Percentiles rank a stretch among this genome's conserved stretches.
phyloP scores from a whole-genome alignment of 352 stramenopile species.

The Globisporangium canariense region DNA sequence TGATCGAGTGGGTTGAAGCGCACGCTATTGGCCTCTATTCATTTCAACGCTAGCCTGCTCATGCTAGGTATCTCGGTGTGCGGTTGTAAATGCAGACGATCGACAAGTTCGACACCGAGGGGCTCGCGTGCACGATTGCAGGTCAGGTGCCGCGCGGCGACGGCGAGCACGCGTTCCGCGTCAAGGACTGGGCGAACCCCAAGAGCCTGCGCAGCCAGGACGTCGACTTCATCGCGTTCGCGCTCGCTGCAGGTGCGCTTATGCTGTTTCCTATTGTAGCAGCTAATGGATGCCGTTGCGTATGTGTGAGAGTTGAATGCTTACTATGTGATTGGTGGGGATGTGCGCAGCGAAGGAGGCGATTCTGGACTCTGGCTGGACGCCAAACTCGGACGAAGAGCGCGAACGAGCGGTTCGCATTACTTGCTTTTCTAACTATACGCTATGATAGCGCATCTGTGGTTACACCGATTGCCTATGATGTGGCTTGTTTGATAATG shows the following conservation, averaged over 20 bases:
- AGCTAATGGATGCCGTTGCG: too few species aligned
- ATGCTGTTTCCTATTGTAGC: background rate
- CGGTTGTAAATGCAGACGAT: slow-evolving; percentile 36
- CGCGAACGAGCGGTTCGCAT: slow-evolving; percentile 52
- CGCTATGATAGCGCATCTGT: too few species aligned
- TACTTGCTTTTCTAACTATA: background rate
- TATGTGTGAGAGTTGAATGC: background rate
- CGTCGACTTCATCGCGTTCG: slow-evolving; percentile 85
- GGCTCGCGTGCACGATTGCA: slow-evolving; percentile 67
- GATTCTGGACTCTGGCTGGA: slow-evolving; percentile 74
- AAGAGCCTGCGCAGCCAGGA: slow-evolving; percentile 71
- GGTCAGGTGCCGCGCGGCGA: slow-evolving; percentile 64
- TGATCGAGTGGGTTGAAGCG: background rate
- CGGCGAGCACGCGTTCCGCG: slow-evolving; percentile 47
- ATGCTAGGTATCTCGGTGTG: background rate
- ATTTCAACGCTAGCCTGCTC: background rate
- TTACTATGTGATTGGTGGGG: background rate
- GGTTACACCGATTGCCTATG: background rate
- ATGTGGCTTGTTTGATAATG: background rate
- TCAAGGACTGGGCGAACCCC: slow-evolving; percentile 66
- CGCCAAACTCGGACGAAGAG: slow-evolving; percentile 55
- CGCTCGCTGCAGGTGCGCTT: slow-evolving; percentile 70
- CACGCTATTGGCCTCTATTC: too few species aligned
- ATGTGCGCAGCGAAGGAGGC: slow-evolving; percentile 60
- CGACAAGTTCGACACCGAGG: slow-evolving; percentile 47